Percentiles rank a stretch among this genome's conserved stretches.
phyloP scores from a whole-genome alignment of 352 stramenopile genomes.

The Globisporangium middletonii region DNA sequence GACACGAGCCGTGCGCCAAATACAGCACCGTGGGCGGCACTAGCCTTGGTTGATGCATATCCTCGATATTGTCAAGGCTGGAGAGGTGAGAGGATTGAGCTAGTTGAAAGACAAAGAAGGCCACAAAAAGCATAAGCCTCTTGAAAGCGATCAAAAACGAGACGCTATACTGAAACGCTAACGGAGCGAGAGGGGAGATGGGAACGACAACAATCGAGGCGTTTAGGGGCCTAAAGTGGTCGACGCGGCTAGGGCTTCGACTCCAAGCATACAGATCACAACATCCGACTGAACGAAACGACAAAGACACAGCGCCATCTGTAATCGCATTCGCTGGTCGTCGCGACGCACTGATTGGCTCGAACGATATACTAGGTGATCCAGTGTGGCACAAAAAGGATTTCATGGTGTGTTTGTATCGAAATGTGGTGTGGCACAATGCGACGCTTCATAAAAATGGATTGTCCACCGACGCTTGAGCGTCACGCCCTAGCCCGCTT shows the following conservation, averaged over 20 bases:
- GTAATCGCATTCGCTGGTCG: constrained; percentile 1
- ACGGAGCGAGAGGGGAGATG: constrained; percentile 1
- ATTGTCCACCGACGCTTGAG: constrained; percentile 11
- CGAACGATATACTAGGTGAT: not conserved
- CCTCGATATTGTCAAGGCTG: too few relatives aligned
- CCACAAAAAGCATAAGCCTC: too few relatives aligned
- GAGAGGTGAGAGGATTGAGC: too few relatives aligned
- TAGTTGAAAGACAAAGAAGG: too few relatives aligned
- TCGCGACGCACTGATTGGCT: constrained; percentile 6
- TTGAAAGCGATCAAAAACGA: too few relatives aligned
- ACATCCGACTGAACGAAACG: not conserved
- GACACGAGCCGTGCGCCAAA: not conserved
- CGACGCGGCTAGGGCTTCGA: not conserved
- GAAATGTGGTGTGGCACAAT: not conserved
- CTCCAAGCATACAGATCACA: not conserved
- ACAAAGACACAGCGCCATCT: constrained; percentile 6
- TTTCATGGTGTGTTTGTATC: not conserved
- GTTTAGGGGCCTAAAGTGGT: constrained; percentile 1
- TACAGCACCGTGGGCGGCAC: too few relatives aligned
- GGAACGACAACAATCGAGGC: not conserved
- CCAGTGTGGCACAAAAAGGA: not conserved
- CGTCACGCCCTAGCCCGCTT: not conserved
- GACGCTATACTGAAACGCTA: not conserved
- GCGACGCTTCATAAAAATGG: constrained; percentile 45
- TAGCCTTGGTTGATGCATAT: too few relatives aligned